phyloP scores from a whole-genome alignment of 345 rosid genomes.

The Aquilaria sinensis region DNA sequence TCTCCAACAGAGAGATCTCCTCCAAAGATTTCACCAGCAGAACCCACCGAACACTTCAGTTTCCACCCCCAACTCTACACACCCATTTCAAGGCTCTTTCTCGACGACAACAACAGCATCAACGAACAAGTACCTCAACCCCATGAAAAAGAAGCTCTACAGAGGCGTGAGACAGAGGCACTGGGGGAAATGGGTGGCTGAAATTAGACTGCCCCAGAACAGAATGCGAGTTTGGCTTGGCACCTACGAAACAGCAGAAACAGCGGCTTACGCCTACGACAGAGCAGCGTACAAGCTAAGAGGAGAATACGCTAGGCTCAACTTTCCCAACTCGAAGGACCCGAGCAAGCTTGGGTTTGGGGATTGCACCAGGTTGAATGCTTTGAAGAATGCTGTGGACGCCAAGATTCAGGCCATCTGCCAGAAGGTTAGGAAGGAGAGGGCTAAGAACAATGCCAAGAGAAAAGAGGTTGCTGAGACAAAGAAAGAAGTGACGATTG shows the following conservation, averaged over 20 bases:
- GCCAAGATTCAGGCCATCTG: conserved; percentile 87
- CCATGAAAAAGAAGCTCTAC: conserved; percentile 71
- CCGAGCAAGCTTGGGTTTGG: conserved; percentile 47
- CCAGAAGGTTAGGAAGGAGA: conserved; percentile 65
- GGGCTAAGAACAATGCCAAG: conserved; percentile 37
- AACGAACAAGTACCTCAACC: conserved; percentile 18
- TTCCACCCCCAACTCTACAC: conserved; percentile 4
- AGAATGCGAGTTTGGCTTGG: conserved; percentile 96
- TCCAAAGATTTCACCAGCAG: conserved; percentile 52
- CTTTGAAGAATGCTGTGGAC: conserved; percentile 65
- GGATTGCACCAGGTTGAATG: conserved; percentile 49
- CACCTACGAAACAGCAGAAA: conserved; percentile 84
- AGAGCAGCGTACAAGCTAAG: conserved; percentile 97
- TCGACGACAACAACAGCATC: not conserved
- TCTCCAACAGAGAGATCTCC: conserved; percentile 76
- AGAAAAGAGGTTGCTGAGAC: conserved; percentile 12
- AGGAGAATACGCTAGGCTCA: conserved; percentile 87
- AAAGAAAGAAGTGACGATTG: conserved; percentile 18
- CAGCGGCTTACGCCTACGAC: conserved; percentile 94
- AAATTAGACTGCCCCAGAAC: conserved; percentile 91
- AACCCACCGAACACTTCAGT: conserved; percentile 23
- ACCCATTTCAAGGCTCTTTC: conserved; percentile 26
- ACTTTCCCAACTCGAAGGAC: conserved; percentile 78
- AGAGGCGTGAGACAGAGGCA: conserved; percentile 99
- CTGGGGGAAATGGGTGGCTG: conserved; percentile 99